Percentiles rank a stretch among this genome's conserved stretches.
phyloP scores from a whole-genome alignment of 73 alveolate species.

The Paramecium octaurelia region DNA sequence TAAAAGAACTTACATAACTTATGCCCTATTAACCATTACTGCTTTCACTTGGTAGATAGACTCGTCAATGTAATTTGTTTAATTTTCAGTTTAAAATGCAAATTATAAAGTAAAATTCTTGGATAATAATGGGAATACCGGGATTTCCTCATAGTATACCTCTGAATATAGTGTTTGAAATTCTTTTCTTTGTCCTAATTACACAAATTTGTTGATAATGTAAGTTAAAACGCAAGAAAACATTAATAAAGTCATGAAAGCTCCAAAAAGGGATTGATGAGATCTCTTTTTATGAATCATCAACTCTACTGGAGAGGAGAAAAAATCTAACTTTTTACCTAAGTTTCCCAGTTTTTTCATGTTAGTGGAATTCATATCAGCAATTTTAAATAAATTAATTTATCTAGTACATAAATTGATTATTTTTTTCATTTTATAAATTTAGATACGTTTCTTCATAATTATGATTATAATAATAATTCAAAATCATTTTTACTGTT shows the following conservation, averaged over 20 bases:
- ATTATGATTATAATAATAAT: not conserved
- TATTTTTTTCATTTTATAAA: not conserved
- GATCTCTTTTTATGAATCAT: not conserved
- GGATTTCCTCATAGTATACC: constrained; percentile 1
- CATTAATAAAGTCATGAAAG: not conserved
- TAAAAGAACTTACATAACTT: not conserved
- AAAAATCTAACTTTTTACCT: not conserved
- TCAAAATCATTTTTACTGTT: constrained; percentile 47
- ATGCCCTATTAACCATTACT: not conserved
- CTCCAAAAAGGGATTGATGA: constrained; percentile 2
- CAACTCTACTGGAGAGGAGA: not conserved
- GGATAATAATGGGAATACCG: not conserved
- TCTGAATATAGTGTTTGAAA: not conserved
- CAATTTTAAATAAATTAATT: not conserved
- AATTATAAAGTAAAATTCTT: not conserved
- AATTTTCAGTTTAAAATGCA: not conserved
- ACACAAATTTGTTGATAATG: not conserved
- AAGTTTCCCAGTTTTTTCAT: not conserved
- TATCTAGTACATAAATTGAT: not conserved
- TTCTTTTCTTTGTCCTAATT: not conserved
- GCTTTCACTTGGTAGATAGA: not conserved
- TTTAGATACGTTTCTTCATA: not conserved
- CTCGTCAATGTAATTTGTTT: not conserved
- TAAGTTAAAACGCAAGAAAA: not conserved
- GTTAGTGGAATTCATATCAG: not conserved